Conservation (phyloP, 2,329 filamentous ascomycete genomes). For the Botrytis aclada region DNA sequence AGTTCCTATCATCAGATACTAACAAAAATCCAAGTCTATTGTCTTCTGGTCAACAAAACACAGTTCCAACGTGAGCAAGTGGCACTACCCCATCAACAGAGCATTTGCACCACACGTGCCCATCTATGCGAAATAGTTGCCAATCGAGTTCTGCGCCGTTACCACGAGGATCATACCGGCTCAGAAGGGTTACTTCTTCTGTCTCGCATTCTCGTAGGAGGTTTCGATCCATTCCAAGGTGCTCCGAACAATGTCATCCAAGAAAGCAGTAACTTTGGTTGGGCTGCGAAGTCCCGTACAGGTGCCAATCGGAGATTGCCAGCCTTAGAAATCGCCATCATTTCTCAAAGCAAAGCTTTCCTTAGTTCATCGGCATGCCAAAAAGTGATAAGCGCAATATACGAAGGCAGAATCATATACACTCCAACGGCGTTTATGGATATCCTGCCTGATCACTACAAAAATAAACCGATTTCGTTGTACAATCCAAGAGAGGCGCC, state of each 20-base stretch:
- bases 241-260: slow-evolving; percentile 65
- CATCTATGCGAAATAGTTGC: slow-evolving; percentile 79
- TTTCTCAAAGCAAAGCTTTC: slow-evolving; percentile 77
- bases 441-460: slow-evolving; percentile 82
- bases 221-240: slow-evolving; percentile 83
- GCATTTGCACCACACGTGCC: slow-evolving; percentile 74
- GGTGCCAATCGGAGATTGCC: slow-evolving; percentile 55
- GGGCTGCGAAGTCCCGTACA: slow-evolving; percentile 43
- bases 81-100: slow-evolving; percentile 73
- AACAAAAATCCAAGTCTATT: slow-evolving; percentile 59
- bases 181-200: slow-evolving; percentile 68
- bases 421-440: slow-evolving; percentile 79
- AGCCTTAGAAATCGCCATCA: slow-evolving; percentile 77
- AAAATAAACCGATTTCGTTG: slow-evolving; percentile 75
- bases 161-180: slow-evolving; percentile 73
- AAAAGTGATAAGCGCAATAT: slow-evolving; percentile 79
- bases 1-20: not conserved
- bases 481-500: slow-evolving; percentile 76
- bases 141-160: slow-evolving; percentile 71
- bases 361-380: slow-evolving; percentile 75
- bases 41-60: slow-evolving; percentile 75
- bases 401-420: slow-evolving; percentile 75
- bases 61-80: slow-evolving; percentile 78
- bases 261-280: slow-evolving; percentile 46
- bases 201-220: slow-evolving; percentile 76